phyloP scores from a whole-genome alignment of 495 filamentous ascomycete genomes.

The Hypomontagnella monticulosa region DNA sequence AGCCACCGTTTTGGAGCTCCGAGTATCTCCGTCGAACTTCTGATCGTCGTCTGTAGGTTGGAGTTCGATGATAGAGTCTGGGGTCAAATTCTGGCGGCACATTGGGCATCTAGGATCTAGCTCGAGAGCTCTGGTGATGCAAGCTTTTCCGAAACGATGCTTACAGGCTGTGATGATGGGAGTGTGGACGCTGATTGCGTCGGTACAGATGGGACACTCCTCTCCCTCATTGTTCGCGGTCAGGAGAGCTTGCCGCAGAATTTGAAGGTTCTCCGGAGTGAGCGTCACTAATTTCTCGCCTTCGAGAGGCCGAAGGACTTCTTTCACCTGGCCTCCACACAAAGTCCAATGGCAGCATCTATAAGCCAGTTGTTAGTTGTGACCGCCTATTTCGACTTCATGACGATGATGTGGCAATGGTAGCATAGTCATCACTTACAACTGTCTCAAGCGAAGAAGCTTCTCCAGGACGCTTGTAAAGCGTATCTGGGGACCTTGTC shows the following conservation, averaged over 20 bases:
- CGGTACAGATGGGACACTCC: slow-evolving; percentile 85
- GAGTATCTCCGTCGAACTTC: slow-evolving; percentile 67
- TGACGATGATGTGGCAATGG: not conserved
- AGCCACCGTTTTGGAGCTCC: slow-evolving; percentile 86
- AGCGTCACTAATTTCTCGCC: slow-evolving; percentile 72
- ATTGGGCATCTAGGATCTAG: slow-evolving; percentile 86
- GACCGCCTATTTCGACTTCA: not conserved
- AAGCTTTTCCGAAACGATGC: slow-evolving; percentile 79
- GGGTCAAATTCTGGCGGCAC: slow-evolving; percentile 79
- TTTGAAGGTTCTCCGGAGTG: slow-evolving; percentile 75
- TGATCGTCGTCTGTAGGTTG: slow-evolving; percentile 60
- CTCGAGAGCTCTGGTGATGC: slow-evolving; percentile 82
- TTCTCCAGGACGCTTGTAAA: slow-evolving; percentile 76
- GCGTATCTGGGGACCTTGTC: slow-evolving; percentile 59
- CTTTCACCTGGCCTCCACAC: slow-evolving; percentile 75
- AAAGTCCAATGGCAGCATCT: slow-evolving; percentile 87
- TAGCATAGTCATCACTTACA: slow-evolving; percentile 42
- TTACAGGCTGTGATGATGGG: slow-evolving; percentile 92
- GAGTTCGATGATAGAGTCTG: slow-evolving; percentile 70
- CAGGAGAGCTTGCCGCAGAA: slow-evolving; percentile 81
- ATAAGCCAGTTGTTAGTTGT: slow-evolving; percentile 20
- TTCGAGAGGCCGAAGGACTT: slow-evolving; percentile 73
- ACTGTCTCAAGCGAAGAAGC: slow-evolving; percentile 84
- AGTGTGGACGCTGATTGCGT: slow-evolving; percentile 71
- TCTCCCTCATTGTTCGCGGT: slow-evolving; percentile 84